Evolutionary conservation across 2,329 filamentous ascomycete species (phyloP).

Genomic region (Fusarium sp.): DNA sequence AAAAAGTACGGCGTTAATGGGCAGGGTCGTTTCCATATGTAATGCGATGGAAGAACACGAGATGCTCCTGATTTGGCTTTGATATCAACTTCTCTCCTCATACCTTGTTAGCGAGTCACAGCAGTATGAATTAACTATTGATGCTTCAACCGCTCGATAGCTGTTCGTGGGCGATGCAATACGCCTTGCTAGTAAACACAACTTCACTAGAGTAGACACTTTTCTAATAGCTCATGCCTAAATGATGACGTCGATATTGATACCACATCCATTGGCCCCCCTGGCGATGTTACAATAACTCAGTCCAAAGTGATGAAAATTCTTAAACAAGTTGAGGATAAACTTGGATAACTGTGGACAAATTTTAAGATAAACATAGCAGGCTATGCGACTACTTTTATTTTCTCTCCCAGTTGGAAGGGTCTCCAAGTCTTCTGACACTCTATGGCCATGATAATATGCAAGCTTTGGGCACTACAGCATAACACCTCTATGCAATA

Average conservation of each 20-base stretch:
- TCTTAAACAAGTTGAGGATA: neutral
- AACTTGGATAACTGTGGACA: neutral
- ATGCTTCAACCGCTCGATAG: conserved; percentile 21
- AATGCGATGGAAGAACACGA: conserved; percentile 26
- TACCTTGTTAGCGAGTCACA: conserved; percentile 31
- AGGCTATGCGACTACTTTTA: neutral
- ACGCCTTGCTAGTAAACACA: conserved; percentile 6
- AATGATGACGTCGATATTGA: conserved; percentile 13
- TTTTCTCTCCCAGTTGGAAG: neutral
- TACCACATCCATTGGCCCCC: neutral
- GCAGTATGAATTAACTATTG: conserved; percentile 35
- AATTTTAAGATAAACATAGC: neutral
- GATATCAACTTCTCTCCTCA: conserved; percentile 36
- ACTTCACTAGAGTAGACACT: conserved; percentile 22
- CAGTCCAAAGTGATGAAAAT: neutral
- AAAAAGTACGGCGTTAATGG: conserved; percentile 34
- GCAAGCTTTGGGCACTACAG: neutral
- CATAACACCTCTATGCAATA: neutral
- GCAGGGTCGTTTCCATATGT: conserved; percentile 21
- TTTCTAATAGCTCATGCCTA: conserved; percentile 13
- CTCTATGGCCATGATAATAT: neutral
- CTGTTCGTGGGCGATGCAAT: conserved; percentile 6
- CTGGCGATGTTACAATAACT: neutral
- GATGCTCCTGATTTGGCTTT: conserved; percentile 30
- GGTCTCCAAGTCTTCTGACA: neutral